Base-by-base conservation (phyloP, 176 grass and related monocot genomes). In the Juncus effusus region DNA sequence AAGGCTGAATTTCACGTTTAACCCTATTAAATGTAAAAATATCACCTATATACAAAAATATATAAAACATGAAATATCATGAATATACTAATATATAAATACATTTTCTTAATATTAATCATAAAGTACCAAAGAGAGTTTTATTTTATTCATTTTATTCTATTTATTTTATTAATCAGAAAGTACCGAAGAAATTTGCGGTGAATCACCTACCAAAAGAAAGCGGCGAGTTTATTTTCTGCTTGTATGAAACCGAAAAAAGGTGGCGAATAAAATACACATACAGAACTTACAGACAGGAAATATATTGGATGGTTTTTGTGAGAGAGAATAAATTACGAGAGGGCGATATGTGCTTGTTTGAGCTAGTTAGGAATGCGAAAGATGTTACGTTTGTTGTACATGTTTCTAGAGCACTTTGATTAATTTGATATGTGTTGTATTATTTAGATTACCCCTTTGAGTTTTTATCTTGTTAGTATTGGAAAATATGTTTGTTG, bases 221-320 rank as follows among this genome's bases (percentile, higher is more conserved):
- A 74, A 74, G 39, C 16, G 39, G 10, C 5, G 36, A 62, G 11
- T 51, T 90, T 13, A 59, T 64, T 16, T 82, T 90, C 40, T 63
- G 54, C 4, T 49, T 2, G 2, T 55, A 16, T 2, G 36, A 42
- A 13, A 82, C 76, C 57, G 70, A 4, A 4, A 77, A 79, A 13
- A 85, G 72, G 42, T 90, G 87, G 87, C 42, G 50, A 28, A 70
- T 56, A 5, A 58, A 0, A 38, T 77, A 76, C 53, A 72, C 79
- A 8, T 8, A 76, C 6, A 83, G 75, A 59, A 59, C 64, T 15
- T 40, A 61, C 38, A 45, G 13, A 59, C 66, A 50, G 40, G 38
- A 58, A 59, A 66, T 72, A 12, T 3, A 52, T 42, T 89, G 81
- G 86, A 53, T 64, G 36, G 36, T 38, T 5, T 89, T 89, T 71